Evolutionary conservation across 495 filamentous ascomycete species (phyloP).

Genomic region (Talaromyces adpressus): DNA sequence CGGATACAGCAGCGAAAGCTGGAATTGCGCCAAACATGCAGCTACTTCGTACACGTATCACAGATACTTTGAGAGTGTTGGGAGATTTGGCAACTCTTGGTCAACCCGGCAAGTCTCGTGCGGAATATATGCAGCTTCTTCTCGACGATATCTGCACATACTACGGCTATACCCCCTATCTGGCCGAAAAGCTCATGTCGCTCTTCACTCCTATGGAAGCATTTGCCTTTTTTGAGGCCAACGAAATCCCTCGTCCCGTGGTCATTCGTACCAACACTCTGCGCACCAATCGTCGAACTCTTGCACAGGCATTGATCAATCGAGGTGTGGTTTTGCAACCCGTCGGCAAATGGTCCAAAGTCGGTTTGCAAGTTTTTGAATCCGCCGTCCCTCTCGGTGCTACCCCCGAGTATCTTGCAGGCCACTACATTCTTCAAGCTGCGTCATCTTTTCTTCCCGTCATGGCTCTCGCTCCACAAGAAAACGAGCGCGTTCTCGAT

Average conservation of each 20-base stretch:
- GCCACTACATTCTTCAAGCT: slow-evolving; percentile 96
- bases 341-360: slow-evolving; percentile 97
- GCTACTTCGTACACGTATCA: slow-evolving; percentile 82
- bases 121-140: slow-evolving; percentile 80
- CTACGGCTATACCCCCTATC: slow-evolving; percentile 79
- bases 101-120: slow-evolving; percentile 69
- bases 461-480: slow-evolving; percentile 93
- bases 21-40: slow-evolving; percentile 82
- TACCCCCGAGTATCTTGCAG: slow-evolving; percentile 93
- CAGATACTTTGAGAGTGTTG: slow-evolving; percentile 84
- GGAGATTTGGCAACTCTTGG: slow-evolving; percentile 76
- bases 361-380: slow-evolving; percentile 94
- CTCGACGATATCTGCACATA: slow-evolving; percentile 90
- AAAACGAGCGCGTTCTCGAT: slow-evolving; percentile 81
- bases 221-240: slow-evolving; percentile 97
- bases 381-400: slow-evolving; percentile 91
- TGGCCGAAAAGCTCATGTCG: slow-evolving; percentile 81
- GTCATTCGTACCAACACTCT: slow-evolving; percentile 92
- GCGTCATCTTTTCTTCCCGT: slow-evolving; percentile 95
- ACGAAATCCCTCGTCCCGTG: slow-evolving; percentile 85
- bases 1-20: slow-evolving; percentile 41
- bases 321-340: slow-evolving; percentile 94
- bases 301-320: slow-evolving; percentile 93
- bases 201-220: slow-evolving; percentile 92
- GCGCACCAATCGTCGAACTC: slow-evolving; percentile 81